Conservation (phyloP, 371 early-diverging fungal species). For the Rhizopus microsporus region DNA sequence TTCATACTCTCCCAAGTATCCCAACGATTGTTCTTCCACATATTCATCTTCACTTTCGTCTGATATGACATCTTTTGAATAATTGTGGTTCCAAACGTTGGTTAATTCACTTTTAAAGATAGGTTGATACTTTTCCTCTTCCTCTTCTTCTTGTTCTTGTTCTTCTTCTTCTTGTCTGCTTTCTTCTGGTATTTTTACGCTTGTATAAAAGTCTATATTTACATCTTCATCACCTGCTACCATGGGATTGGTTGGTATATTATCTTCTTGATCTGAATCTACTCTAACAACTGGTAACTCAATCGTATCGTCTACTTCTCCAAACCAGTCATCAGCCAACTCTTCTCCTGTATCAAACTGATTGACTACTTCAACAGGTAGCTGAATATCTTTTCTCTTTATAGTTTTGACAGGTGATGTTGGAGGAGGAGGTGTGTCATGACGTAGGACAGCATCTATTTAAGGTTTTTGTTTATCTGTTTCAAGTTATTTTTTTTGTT, state of each 20-base stretch:
- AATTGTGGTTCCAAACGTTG: conserved; percentile 25
- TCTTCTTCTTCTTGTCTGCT: conserved; percentile 8
- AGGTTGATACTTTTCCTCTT: conserved; percentile 6
- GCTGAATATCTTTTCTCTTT: conserved; percentile 28
- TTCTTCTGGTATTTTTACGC: background rate
- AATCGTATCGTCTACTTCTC: conserved; percentile 25
- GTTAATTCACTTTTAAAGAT: conserved; percentile 27
- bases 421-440: conserved; percentile 47
- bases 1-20: conserved; percentile 21
- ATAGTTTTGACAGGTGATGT: conserved; percentile 41
- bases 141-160: conserved; percentile 5
- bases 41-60: conserved; percentile 32
- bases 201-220: conserved; percentile 36
- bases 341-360: conserved; percentile 47
- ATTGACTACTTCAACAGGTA: conserved; percentile 35
- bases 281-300: conserved; percentile 1
- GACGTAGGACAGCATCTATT: conserved; percentile 8
- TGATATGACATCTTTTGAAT: conserved; percentile 17
- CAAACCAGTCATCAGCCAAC: conserved; percentile 60
- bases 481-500: background rate
- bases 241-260: conserved; percentile 52
- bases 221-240: conserved; percentile 63
- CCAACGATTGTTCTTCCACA: conserved; percentile 12
- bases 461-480: background rate
- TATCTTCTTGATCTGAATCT: conserved; percentile 39